phyloP scores from a whole-genome alignment of 176 grass and related monocot species.

The Aegilops tauschii region DNA sequence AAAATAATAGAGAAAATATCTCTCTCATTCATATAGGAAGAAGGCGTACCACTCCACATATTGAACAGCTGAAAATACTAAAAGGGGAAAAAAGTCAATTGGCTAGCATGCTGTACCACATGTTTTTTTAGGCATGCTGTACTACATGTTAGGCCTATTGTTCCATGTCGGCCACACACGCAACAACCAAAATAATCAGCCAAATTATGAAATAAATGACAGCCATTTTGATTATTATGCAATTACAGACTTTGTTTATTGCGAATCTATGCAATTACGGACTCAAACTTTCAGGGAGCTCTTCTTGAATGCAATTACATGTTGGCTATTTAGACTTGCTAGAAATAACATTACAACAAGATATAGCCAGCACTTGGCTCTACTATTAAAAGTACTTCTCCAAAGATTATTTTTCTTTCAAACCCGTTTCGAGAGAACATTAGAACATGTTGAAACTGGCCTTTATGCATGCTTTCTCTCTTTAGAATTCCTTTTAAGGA shows the following conservation, averaged over 20 bases:
- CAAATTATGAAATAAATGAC: background rate
- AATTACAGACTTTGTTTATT: background rate
- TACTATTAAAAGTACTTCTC: background rate
- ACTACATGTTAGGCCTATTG: slow-evolving; percentile 29
- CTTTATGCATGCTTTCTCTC: background rate
- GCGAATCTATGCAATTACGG: background rate
- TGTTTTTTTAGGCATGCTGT: no score
- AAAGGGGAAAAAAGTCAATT: background rate
- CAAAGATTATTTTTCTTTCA: background rate
- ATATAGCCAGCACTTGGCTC: no score
- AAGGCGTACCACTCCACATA: background rate
- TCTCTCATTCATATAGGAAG: background rate
- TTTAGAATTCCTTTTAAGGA: background rate
- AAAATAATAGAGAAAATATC: background rate
- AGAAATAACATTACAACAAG: no score
- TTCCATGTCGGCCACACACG: slow-evolving; percentile 32
- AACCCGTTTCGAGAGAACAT: background rate
- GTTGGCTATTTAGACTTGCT: no score
- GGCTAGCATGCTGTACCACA: background rate
- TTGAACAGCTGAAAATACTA: slow-evolving; percentile 12
- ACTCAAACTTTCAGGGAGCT: background rate
- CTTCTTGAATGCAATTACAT: no score
- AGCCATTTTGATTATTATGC: background rate
- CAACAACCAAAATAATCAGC: background rate
- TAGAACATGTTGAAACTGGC: background rate